Evolutionary conservation across 2,329 filamentous ascomycete genomes (phyloP).

Genomic region (Daldinia sp.): DNA sequence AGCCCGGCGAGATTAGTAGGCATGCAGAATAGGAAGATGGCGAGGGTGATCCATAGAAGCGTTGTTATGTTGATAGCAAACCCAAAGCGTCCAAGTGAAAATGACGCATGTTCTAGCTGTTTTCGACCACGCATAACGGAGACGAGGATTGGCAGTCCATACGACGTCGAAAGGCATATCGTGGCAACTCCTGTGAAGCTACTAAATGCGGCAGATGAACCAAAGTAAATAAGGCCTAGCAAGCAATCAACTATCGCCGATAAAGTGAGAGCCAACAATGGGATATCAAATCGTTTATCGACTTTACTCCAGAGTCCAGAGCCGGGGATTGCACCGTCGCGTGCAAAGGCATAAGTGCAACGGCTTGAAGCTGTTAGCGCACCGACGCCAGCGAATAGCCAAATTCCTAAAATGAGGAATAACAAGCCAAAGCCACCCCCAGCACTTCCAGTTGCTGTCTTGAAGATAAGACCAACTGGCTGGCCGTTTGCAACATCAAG

Average conservation of each 20-base stretch:
- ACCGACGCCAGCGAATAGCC: slow-evolving; percentile 81
- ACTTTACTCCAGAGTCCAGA: slow-evolving; percentile 75
- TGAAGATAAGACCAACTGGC: slow-evolving; percentile 81
- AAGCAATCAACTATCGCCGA: slow-evolving; percentile 77
- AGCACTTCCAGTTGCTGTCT: slow-evolving; percentile 77
- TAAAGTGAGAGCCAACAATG: slow-evolving; percentile 75
- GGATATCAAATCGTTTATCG: slow-evolving; percentile 74
- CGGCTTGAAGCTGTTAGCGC: slow-evolving; percentile 79
- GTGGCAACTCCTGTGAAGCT: slow-evolving; percentile 84
- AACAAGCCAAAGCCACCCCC: slow-evolving; percentile 80
- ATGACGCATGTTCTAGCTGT: slow-evolving; percentile 73
- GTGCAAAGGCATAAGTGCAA: slow-evolving; percentile 81
- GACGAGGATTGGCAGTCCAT: slow-evolving; percentile 80
- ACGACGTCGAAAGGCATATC: slow-evolving; percentile 80
- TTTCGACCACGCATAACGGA: slow-evolving; percentile 75
- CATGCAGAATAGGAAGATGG: slow-evolving; percentile 82
- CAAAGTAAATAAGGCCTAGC: slow-evolving; percentile 83
- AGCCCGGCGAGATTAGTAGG: slow-evolving; percentile 70
- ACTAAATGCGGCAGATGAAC: slow-evolving; percentile 80
- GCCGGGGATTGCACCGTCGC: slow-evolving; percentile 80
- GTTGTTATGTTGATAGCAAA: slow-evolving; percentile 75
- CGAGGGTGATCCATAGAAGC: slow-evolving; percentile 76
- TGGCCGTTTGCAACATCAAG: slow-evolving; percentile 77
- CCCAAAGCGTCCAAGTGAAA: slow-evolving; percentile 76
- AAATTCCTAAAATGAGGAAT: slow-evolving; percentile 80